Evolutionary conservation across 2,329 filamentous ascomycete genomes (phyloP), one percentile per base, ranked within the genome.

Genomic region (Beauveria varroae): DNA sequence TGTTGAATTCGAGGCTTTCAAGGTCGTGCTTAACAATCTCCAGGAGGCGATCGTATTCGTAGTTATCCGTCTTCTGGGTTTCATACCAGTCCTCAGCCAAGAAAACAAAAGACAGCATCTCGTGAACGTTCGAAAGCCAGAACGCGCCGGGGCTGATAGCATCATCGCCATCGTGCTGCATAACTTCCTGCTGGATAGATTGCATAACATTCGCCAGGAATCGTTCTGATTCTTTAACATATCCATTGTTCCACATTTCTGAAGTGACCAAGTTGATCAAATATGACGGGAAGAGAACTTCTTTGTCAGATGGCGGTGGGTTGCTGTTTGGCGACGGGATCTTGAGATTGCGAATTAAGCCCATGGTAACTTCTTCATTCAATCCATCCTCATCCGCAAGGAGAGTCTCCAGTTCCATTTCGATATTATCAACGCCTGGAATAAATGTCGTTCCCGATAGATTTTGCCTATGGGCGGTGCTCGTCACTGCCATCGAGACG

Each of bases 241-340:
- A 99, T 52, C 95, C 95, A 70, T 99, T 99, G 80, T 99, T 99
- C 95, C 95, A 99, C 95, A 99, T 99, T 79, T 99, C 95, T 18
- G 93, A 98, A 14, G 95, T 99, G 65, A 99, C 95, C 64, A 99
- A 83, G 76, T 99, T 99, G 81, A 99, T 99, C 68, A 99, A 87
- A 75, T 98, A 99, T 10, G 95, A 93, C 40, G 95, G 95, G 87
- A 99, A 99, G 57, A 99, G 82, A 24, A 99, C 93, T 75, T 99
- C 95, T 79, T 99, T 99, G 77, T 99, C 95, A 20, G 92, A 96
- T 12, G 95, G 93, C 58, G 93, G 89, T 22, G 93, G 93, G 58
- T 86, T 93, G 40, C 90, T 88, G 71, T 87, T 90, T 51, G 95
- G 93, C 12, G 88, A 87, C 22, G 95, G 95, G 65, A 99, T 98